Evolutionary conservation across 768 basidiomycete species (phyloP).

Genomic region (Boletus sp.): DNA sequence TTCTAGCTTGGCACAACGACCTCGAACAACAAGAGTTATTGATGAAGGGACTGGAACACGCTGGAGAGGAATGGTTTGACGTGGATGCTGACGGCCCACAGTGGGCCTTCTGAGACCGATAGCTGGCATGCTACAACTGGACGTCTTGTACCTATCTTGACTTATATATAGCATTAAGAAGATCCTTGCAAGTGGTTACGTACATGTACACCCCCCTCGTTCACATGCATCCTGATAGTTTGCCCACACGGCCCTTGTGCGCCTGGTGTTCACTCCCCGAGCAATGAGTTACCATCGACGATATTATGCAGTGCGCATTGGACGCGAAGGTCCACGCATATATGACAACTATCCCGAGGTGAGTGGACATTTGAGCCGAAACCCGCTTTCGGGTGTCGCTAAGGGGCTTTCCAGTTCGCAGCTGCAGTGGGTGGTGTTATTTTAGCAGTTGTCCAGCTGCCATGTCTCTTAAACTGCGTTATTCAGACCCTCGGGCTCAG

Average conservation of each 20-base stretch:
- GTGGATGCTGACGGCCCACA: slow-evolving; percentile 39
- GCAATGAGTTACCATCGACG: slow-evolving; percentile 18
- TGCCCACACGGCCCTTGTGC: background rate
- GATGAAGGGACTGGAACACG: slow-evolving; percentile 9
- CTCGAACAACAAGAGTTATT: slow-evolving; percentile 19
- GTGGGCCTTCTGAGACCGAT: slow-evolving; percentile 30
- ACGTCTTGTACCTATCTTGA: background rate
- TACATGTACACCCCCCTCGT: background rate
- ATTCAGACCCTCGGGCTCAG: slow-evolving; percentile 29
- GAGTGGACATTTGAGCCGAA: slow-evolving; percentile 1
- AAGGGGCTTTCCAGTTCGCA: slow-evolving; percentile 17
- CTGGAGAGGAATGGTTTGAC: slow-evolving; percentile 19
- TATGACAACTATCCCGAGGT: slow-evolving; percentile 31
- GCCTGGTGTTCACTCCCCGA: background rate
- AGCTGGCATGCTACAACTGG: background rate
- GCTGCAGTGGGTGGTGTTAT: slow-evolving; percentile 23
- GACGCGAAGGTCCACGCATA: slow-evolving; percentile 31
- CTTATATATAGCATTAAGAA: background rate
- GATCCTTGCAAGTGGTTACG: background rate
- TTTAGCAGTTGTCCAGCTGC: background rate
- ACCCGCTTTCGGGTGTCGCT: background rate
- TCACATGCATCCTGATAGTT: background rate
- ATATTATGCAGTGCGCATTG: slow-evolving; percentile 36
- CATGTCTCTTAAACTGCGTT: background rate
- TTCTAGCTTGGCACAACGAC: slow-evolving; percentile 53